Base-by-base conservation (phyloP, 495 filamentous ascomycete genomes). In the Tuber borchii region DNA sequence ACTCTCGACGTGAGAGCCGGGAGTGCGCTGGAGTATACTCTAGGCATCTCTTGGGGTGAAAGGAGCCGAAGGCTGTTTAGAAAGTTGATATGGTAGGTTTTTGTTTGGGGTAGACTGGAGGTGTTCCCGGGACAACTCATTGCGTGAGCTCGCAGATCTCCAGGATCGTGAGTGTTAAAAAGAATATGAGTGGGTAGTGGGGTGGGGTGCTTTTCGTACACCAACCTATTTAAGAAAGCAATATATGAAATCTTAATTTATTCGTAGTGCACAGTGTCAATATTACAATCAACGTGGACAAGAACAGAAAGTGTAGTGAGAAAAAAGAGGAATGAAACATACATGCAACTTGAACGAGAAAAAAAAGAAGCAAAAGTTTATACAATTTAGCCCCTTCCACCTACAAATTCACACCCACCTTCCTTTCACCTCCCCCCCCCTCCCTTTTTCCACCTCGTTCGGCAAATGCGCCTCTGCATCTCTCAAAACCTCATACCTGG, bases 401-500 rank as follows among this genome's bases (percentile, higher is more conserved):
- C 39, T 40, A 40, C 39, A 5, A 40, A 40, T 40, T 40, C 3
- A 6, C 1, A 6, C 48, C 1, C n/a, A 22, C 1, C 22, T 51
- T 9, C 45, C 45, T 6, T 0, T 46, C 48, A 12, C 39, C 0
- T 9, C 48, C 20, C 20, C 46, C 20, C 46, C 46, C 7, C 46
- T 51, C 46, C 7, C 46, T 20, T n/a, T n/a, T 8, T n/a, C 51
- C 2, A 1, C 14, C 10, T 12, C n/a, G 10, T 61, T 31, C 22
- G 43, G 43, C 71, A 69, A 71, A 34, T 26, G 3, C 6, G 20
- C 31, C n/a, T 73, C 43, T 37, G 85, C 86, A 34, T 83, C 85
- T 73, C 84, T 83, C 69, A 86, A 85, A 17, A 84, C 85, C 81
- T 87, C 86, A 82, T 86, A 87, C 2, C 85, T 86, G 83, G 87